Base-by-base conservation (phyloP, 129 eudicot species). In the Centella asiatica region DNA sequence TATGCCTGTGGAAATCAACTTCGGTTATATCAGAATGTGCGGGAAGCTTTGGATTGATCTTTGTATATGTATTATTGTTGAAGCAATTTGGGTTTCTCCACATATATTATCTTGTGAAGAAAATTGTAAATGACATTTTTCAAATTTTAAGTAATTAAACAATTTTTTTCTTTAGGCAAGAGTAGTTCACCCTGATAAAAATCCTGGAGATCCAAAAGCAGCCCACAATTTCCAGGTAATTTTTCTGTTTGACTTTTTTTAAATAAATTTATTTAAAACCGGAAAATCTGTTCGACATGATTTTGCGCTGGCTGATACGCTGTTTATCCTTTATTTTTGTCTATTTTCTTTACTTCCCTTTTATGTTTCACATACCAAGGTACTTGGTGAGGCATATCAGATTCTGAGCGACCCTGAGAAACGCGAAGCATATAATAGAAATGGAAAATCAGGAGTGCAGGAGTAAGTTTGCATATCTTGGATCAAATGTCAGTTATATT, bases 381-480 rank as follows among this genome's bases (percentile, higher is more conserved):
- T 45, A 34, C 83, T 81, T 53, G 83, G 77, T 37, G 83, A 81
- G 69, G 87, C 87, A 56, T 81, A 77, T 74, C 80, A 81, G 77
- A 77, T 81, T 36, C 66, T 81, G 23, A 68, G 87, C 64, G 83
- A 81, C 67, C 66, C 77, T 50, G 75, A 74, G 33, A 74, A 81
- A 49, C 87, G 87, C 66, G 83, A 70, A 64, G 75, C 77, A 51
- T 81, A 81, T 74, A 77, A 81, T 59, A 70, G 57, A 45, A 50
- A 45, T 51, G 87, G 87, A 36, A 77, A 81, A 76, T 54, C 68
- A 2, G 87, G 76, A 36, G 68, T 74, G 18, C 66, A 60, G 19
- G 48, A 69, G 86, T 76, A 76, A 65, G 81, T 76, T 20, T 19
- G 22, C 32, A 17, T 62, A 52, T 44, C 28, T 52, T 14, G 15